Evolutionary conservation across 1,139 yeast species (phyloP).

Genomic region (Saccharomyces hybrid): DNA sequence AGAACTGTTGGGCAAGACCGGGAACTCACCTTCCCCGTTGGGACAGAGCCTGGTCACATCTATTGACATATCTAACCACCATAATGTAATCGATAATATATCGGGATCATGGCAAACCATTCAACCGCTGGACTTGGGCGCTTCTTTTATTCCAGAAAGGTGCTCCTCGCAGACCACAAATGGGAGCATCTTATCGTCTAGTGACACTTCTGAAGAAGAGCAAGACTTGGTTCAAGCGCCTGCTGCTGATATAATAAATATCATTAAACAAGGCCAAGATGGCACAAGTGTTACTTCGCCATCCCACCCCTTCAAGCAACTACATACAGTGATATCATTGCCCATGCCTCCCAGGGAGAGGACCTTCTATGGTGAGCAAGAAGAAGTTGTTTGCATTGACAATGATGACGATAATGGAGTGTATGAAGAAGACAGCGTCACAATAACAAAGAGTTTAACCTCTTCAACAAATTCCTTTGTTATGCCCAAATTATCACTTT

Average conservation of each 20-base stretch:
- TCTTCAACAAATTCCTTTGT: conserved; percentile 26
- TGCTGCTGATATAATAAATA: not conserved
- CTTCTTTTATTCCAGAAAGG: conserved; percentile 12
- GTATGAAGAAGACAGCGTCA: conserved; percentile 19
- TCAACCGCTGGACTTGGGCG: conserved; percentile 15
- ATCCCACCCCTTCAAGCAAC: not conserved
- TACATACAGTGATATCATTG: not conserved
- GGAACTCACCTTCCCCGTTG: conserved; percentile 4
- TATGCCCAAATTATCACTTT: conserved; percentile 29
- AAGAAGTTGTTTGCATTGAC: not conserved
- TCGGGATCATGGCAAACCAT: conserved; percentile 30
- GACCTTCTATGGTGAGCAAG: not conserved
- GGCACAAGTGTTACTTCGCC: not conserved
- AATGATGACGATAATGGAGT: conserved; percentile 2
- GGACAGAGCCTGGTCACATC: conserved; percentile 1
- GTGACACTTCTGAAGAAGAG: conserved; percentile 31
- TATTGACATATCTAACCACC: conserved; percentile 1
- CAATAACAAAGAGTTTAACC: conserved; percentile 22
- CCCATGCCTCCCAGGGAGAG: conserved; percentile 5
- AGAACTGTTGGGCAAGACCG: conserved; percentile 15
- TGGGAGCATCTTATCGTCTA: conserved; percentile 25
- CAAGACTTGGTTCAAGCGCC: not conserved
- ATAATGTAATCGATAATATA: conserved; percentile 10
- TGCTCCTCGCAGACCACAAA: conserved; percentile 15
- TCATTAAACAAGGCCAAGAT: not conserved